These are phyloP conservation scores for Hypoxylon sp. DNA, from an alignment of 2,329 filamentous ascomycete species.

Conservation along the genomic window DNA sequence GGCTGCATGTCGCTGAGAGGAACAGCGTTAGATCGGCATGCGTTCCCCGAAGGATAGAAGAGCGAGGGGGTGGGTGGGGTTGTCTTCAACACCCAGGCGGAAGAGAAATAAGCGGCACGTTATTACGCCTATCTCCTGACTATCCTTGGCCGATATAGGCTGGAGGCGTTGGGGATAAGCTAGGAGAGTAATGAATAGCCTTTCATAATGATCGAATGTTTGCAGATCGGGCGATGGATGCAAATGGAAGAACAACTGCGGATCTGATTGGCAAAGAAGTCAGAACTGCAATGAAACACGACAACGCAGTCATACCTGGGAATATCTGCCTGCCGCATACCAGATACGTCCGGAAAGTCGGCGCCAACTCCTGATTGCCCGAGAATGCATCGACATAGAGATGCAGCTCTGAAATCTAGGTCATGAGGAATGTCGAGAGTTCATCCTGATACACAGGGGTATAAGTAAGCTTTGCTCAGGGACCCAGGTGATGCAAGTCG, in stretches of 20 bases:
- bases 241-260: conserved; percentile 23
- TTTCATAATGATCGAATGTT: conserved; percentile 32
- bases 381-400: background rate
- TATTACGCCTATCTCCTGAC: conserved; percentile 30
- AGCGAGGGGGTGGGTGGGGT: conserved; percentile 10
- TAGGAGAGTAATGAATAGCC: conserved; percentile 16
- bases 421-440: conserved; percentile 10
- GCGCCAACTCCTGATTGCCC: background rate
- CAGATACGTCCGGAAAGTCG: conserved; percentile 17
- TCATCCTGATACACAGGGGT: conserved; percentile 15
- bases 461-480: conserved; percentile 24
- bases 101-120: conserved; percentile 25
- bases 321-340: conserved; percentile 3
- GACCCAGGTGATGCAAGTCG: conserved; percentile 33
- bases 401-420: background rate
- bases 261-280: conserved; percentile 28
- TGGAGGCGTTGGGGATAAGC: background rate
- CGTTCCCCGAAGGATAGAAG: conserved; percentile 1
- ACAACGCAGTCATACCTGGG: conserved; percentile 6
- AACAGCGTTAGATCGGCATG: conserved; percentile 19
- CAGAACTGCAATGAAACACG: conserved; percentile 28
- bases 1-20: conserved; percentile 6
- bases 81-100: conserved; percentile 9
- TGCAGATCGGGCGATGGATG: conserved; percentile 41
- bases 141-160: conserved; percentile 26